Percentiles rank a stretch among this genome's conserved stretches.
Evolutionary conservation across 2,329 filamentous ascomycete species (phyloP).

Genomic region (Aspergillus viridinutans): DNA sequence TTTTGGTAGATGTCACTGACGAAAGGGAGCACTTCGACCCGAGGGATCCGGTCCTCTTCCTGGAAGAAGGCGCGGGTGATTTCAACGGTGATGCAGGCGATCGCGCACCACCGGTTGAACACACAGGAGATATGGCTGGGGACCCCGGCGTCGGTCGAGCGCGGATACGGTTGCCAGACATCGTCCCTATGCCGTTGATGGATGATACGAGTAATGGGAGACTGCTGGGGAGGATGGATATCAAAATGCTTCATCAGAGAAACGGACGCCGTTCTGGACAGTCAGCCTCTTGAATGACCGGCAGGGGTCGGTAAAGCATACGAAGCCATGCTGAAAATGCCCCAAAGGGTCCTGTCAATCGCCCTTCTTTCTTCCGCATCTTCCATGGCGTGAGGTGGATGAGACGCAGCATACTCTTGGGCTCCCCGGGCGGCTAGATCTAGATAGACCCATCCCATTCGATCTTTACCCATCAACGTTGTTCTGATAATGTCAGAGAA

Average conservation of each 20-base stretch:
- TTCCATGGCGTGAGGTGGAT: constrained; percentile 11
- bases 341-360: constrained; percentile 19
- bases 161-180: constrained; percentile 25
- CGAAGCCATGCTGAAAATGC: constrained; percentile 15
- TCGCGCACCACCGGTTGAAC: constrained; percentile 23
- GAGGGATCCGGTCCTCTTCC: constrained; percentile 8
- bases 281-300: background rate
- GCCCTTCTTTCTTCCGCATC: constrained; percentile 5
- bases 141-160: constrained; percentile 7
- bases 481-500: constrained; percentile 10
- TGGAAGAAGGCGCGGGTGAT: constrained; percentile 19
- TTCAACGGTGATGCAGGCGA: constrained; percentile 15
- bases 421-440: constrained; percentile 20
- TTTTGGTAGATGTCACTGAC: constrained; percentile 17
- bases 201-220: constrained; percentile 9
- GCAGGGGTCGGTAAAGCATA: background rate
- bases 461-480: constrained; percentile 28
- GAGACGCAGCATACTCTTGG: constrained; percentile 15
- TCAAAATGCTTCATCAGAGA: constrained; percentile 19
- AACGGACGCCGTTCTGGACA: constrained; percentile 13
- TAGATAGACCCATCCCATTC: constrained; percentile 24
- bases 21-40: constrained; percentile 6
- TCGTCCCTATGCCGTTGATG: constrained; percentile 9
- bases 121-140: constrained; percentile 18
- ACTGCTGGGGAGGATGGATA: constrained; percentile 8